Conservation (phyloP, 768 basidiomycete species). For the Leccinum broughii region DNA sequence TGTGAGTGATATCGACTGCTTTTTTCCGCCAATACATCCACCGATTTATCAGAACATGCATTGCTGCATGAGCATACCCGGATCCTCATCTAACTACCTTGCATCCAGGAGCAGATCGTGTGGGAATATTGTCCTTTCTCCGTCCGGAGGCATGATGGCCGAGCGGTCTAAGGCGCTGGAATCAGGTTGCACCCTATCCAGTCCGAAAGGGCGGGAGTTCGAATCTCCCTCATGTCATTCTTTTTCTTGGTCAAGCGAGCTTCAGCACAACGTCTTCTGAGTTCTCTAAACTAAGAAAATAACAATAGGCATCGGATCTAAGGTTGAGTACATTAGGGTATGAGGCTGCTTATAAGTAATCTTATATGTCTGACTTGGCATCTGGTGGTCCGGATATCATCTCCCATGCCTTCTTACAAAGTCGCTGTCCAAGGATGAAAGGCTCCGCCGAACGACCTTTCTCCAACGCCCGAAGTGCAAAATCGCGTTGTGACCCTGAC, state of each 20-base stretch:
- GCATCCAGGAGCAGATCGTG: not conserved
- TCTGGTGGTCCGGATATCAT: conserved; percentile 34
- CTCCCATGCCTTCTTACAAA: conserved; percentile 41
- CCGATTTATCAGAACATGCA: not conserved
- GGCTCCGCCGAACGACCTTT: conserved; percentile 67
- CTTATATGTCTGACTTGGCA: conserved; percentile 27
- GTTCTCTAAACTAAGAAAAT: not conserved
- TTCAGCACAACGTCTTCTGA: not conserved
- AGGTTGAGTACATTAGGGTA: conserved; percentile 21
- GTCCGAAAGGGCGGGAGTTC: conserved; percentile 39
- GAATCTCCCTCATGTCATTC: conserved; percentile 35
- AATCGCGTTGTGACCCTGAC: conserved; percentile 58
- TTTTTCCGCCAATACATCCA: not conserved
- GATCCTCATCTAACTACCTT: too few relatives aligned
- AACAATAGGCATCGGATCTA: conserved; percentile 3
- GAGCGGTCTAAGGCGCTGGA: conserved; percentile 64
- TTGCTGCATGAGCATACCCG: not conserved
- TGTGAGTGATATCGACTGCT: not conserved
- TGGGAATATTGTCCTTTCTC: not conserved
- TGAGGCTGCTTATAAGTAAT: conserved; percentile 22
- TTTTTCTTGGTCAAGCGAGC: conserved; percentile 9
- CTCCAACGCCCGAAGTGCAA: conserved; percentile 60
- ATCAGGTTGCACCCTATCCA: conserved; percentile 38
- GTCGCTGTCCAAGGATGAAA: conserved; percentile 42
- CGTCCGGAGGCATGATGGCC: conserved; percentile 42